These are phyloP conservation scores for Mycosphaerella sp. DNA, from an alignment of 2,329 filamentous ascomycete species.

Conservation along the genomic window DNA sequence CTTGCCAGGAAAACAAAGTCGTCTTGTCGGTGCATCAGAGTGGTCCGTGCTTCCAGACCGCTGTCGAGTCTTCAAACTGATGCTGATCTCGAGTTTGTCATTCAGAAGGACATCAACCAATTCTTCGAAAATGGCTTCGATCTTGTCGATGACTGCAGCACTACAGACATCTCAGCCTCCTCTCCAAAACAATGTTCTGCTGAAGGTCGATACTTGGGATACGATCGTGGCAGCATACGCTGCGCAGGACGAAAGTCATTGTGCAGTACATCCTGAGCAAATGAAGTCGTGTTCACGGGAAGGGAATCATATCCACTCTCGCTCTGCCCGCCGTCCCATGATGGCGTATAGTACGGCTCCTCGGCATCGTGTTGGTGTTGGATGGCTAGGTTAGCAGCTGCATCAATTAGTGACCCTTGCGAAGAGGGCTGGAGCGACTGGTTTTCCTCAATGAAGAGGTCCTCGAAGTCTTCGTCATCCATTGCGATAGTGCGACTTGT, in stretches of 20 bases:
- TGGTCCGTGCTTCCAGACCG: not conserved
- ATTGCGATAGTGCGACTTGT: slow-evolving; percentile 11
- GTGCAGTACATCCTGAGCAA: slow-evolving; percentile 2
- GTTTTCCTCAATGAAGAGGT: slow-evolving; percentile 22
- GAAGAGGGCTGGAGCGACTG: slow-evolving; percentile 20
- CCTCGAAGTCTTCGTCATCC: slow-evolving; percentile 27
- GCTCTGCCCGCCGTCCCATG: not conserved
- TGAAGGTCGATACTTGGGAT: slow-evolving; percentile 10
- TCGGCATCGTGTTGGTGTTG: not conserved
- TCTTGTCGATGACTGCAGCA: slow-evolving; percentile 43
- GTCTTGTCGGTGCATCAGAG: slow-evolving; percentile 15
- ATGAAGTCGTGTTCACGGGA: slow-evolving; percentile 6
- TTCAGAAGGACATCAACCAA: slow-evolving; percentile 47
- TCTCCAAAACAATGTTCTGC: too few species aligned
- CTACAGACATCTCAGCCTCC: not conserved
- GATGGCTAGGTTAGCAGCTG: slow-evolving; percentile 19
- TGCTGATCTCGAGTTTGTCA: slow-evolving; percentile 42
- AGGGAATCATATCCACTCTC: not conserved
- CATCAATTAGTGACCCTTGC: slow-evolving; percentile 23
- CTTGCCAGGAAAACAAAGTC: slow-evolving; percentile 49
- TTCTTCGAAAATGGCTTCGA: slow-evolving; percentile 51
- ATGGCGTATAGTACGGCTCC: not conserved
- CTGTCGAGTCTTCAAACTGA: slow-evolving; percentile 42
- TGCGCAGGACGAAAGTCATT: slow-evolving; percentile 6
- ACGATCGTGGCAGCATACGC: not conserved